phyloP scores from a whole-genome alignment of 2,329 filamentous ascomycete species.

The Nemania bipapillata region DNA sequence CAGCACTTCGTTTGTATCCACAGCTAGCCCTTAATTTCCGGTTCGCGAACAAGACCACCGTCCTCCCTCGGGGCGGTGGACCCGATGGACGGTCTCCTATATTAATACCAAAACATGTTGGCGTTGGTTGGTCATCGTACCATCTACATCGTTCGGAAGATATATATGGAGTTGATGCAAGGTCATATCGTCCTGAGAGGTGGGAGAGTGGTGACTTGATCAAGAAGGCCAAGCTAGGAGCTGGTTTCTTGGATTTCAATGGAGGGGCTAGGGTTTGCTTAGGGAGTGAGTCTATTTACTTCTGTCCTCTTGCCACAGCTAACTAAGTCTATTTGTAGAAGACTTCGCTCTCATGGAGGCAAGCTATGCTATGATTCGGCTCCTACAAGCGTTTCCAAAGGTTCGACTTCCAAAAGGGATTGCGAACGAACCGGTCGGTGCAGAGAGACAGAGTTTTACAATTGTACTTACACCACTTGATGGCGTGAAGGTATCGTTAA shows the following conservation, averaged over 20 bases:
- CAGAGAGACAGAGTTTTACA: conserved; percentile 41
- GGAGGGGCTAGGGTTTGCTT: conserved; percentile 37
- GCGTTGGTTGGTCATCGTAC: conserved; percentile 46
- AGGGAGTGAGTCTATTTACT: conserved; percentile 32
- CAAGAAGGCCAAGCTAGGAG: conserved; percentile 18
- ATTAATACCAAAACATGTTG: conserved; percentile 45
- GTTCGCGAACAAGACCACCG: conserved; percentile 37
- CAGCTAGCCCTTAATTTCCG: conserved; percentile 34
- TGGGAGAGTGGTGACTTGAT: conserved; percentile 36
- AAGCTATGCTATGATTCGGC: conserved; percentile 38
- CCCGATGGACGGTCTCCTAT: conserved; percentile 46
- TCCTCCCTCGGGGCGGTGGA: conserved; percentile 49
- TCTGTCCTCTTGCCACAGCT: too few relatives aligned
- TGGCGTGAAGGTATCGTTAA: conserved; percentile 21
- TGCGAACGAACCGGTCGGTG: conserved; percentile 41
- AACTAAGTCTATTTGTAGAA: too few relatives aligned
- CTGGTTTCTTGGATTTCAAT: conserved; percentile 38
- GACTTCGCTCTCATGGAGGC: conserved; percentile 46
- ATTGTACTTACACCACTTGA: conserved; percentile 34
- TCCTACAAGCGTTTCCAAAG: conserved; percentile 42
- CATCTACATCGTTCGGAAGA: conserved; percentile 41
- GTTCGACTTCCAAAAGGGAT: conserved; percentile 37
- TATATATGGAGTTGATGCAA: conserved; percentile 37
- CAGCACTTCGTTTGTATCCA: conserved; percentile 39
- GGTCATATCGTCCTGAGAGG: conserved; percentile 33